A percentile compares a stretch with the other conserved stretches of the same genome.
Conservation (phyloP, 371 early-diverging fungal genomes). For the Mortierella sp. region DNA sequence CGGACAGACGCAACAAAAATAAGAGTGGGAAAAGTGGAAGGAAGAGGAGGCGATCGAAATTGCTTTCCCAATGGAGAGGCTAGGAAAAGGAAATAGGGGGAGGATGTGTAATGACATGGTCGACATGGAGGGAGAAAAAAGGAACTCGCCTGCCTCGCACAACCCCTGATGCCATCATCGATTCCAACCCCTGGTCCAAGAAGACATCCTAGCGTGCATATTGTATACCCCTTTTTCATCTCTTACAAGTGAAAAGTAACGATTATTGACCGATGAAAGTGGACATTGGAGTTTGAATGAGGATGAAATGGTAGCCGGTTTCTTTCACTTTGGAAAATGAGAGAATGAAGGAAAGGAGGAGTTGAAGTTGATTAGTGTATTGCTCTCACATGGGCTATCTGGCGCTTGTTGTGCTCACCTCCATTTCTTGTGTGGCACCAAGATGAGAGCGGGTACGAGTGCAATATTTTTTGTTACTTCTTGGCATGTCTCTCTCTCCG, state of each 20-base stretch:
- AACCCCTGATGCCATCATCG: conserved; percentile 12
- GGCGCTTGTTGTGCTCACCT: neutral
- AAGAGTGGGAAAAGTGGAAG: neutral
- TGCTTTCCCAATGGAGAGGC: neutral
- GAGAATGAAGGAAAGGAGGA: neutral
- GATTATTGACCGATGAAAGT: neutral
- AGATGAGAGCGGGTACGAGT: too few species aligned
- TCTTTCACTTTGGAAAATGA: neutral
- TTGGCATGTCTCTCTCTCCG: neutral
- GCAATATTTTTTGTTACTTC: neutral
- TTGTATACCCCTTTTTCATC: neutral
- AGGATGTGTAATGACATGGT: neutral
- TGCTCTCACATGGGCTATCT: conserved; percentile 11
- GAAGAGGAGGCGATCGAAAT: neutral
- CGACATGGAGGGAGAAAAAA: neutral
- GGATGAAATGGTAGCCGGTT: neutral
- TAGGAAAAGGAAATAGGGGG: neutral
- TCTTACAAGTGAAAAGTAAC: neutral
- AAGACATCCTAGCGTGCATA: neutral
- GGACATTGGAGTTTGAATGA: neutral
- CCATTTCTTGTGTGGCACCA: neutral
- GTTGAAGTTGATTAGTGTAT: neutral
- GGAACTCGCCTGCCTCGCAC: neutral
- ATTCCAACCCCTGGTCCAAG: conserved; percentile 4
- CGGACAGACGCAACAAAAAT: too few species aligned